phyloP scores from a whole-genome alignment of 345 rosid genomes.

The Eucalyptus coolabah region DNA sequence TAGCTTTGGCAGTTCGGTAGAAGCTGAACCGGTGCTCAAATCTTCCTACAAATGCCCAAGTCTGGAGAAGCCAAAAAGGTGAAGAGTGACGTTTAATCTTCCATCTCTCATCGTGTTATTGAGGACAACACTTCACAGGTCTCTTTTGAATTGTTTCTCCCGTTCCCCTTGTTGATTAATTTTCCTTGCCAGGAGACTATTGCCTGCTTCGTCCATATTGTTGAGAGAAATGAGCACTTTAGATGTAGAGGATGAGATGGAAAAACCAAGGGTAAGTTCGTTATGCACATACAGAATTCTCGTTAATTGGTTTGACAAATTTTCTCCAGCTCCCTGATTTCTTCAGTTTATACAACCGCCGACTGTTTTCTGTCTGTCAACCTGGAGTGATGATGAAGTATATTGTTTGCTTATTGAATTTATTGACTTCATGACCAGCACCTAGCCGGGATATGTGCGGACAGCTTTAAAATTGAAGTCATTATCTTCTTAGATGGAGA shows the following conservation, averaged over 20 bases:
- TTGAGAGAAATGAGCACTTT: slow-evolving; percentile 45
- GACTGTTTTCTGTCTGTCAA: background rate
- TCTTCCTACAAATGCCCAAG: background rate
- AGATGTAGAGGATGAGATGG: slow-evolving; percentile 47
- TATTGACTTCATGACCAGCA: background rate
- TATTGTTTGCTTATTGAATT: background rate
- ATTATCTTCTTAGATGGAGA: background rate
- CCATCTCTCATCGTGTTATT: background rate
- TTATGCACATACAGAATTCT: background rate
- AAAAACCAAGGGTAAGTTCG: slow-evolving; percentile 46
- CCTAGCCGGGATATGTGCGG: background rate
- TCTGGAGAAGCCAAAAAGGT: background rate
- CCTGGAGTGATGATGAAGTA: background rate
- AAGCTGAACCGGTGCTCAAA: background rate
- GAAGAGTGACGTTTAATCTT: background rate
- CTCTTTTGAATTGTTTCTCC: background rate
- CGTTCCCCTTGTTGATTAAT: background rate
- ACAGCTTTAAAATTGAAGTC: background rate
- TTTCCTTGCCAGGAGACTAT: background rate
- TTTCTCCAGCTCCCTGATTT: background rate
- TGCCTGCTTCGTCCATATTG: slow-evolving; percentile 58
- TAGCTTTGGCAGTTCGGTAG: background rate
- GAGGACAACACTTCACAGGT: background rate
- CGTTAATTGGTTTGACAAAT: background rate
- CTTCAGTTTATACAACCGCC: background rate